These are phyloP conservation scores for Penicillium flavigenum DNA, from an alignment of 495 filamentous ascomycete species.

Conservation along the genomic window DNA sequence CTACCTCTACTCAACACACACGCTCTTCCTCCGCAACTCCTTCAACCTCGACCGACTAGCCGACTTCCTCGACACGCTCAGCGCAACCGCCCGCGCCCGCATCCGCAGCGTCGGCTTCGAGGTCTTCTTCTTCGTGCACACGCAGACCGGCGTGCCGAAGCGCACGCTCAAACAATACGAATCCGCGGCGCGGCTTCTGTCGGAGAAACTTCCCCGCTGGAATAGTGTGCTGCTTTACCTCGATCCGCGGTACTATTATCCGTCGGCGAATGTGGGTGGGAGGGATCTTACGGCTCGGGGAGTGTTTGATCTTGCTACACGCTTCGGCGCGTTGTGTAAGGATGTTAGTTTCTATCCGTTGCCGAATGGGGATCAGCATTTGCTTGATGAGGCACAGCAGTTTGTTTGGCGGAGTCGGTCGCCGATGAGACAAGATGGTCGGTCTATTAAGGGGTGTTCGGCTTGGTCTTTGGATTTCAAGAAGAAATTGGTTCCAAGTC, in stretches of 20 bases:
- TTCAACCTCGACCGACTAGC: conserved; percentile 40
- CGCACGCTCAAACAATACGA: conserved; percentile 38
- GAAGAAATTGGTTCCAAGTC: conserved; percentile 1
- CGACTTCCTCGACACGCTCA: conserved; percentile 40
- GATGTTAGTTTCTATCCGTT: conserved; percentile 36
- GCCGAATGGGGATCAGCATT: conserved; percentile 26
- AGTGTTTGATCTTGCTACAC: conserved; percentile 33
- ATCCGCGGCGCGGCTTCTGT: conserved; percentile 25
- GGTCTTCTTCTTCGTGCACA: conserved; percentile 44
- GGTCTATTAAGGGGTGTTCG: conserved; percentile 7
- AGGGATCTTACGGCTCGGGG: conserved; percentile 34
- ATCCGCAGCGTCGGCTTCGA: conserved; percentile 46
- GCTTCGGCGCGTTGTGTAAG: conserved; percentile 29
- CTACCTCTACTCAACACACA: conserved; percentile 40
- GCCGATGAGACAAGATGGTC: conserved; percentile 1
- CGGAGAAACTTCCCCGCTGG: conserved; percentile 31
- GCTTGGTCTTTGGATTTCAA: conserved; percentile 4
- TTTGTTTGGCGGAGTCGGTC: conserved; percentile 23
- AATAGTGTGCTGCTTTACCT: conserved; percentile 35
- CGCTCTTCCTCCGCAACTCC: conserved; percentile 44
- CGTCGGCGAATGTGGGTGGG: conserved; percentile 29
- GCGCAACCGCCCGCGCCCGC: conserved; percentile 30
- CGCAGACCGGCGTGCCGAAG: conserved; percentile 38
- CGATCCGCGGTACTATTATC: conserved; percentile 42
- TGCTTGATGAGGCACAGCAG: conserved; percentile 31